These are phyloP conservation scores for Colletotrichum paranaense DNA, from an alignment of 2,329 filamentous ascomycete genomes.

Conservation along the genomic window DNA sequence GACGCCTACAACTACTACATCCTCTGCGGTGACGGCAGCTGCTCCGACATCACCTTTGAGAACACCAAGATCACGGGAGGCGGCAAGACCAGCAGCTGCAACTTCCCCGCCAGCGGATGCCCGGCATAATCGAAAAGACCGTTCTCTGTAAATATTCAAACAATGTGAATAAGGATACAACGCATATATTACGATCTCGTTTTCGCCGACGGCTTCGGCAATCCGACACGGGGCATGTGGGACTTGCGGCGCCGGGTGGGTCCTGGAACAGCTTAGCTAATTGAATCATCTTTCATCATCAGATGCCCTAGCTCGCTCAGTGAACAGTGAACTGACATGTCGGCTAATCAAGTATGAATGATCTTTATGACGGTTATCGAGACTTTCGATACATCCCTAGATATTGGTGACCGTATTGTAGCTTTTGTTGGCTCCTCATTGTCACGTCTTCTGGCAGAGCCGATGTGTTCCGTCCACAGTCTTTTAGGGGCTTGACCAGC, in stretches of 20 bases:
- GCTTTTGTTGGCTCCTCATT: neutral
- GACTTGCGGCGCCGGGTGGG: neutral
- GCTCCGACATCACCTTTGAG: constrained; percentile 29
- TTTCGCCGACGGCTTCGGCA: neutral
- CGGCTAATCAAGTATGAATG: no score
- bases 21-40: constrained; percentile 33
- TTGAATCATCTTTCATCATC: neutral
- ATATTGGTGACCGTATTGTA: no score
- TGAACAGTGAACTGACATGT: neutral
- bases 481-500: no score
- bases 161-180: neutral
- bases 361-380: no score
- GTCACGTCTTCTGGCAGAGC: neutral
- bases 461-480: no score
- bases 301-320: neutral
- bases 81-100: constrained; percentile 24
- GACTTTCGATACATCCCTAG: no score
- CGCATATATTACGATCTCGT: neutral
- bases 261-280: neutral
- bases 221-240: neutral
- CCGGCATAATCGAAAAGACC: neutral
- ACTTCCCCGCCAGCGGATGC: constrained; percentile 32
- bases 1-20: constrained; percentile 31
- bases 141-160: neutral
- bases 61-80: constrained; percentile 30